Percentiles rank a stretch among this genome's conserved stretches.
Conservation (phyloP, 371 early-diverging fungal genomes). For the Mucor indicus region DNA sequence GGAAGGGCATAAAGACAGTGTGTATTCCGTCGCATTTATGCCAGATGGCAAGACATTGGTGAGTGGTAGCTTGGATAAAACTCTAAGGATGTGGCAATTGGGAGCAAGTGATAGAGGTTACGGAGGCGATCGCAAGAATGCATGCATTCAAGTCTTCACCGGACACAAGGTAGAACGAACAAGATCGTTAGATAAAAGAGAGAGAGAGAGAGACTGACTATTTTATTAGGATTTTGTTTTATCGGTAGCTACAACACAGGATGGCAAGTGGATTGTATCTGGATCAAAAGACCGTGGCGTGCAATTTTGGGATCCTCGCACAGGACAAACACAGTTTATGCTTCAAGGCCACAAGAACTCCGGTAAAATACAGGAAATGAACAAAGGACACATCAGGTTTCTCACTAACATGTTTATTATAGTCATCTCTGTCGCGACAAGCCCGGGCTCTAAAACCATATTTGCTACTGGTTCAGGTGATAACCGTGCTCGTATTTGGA, state of each 20-base stretch:
- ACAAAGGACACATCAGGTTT: too few relatives aligned
- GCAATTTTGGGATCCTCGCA: constrained; percentile 89
- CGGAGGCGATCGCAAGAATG: constrained; percentile 29
- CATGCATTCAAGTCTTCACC: constrained; percentile 53
- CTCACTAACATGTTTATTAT: constrained; percentile 10
- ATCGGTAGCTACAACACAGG: constrained; percentile 87
- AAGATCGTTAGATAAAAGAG: too few relatives aligned
- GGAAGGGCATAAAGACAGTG: constrained; percentile 92
- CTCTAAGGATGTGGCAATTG: constrained; percentile 90
- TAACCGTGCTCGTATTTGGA: constrained; percentile 84
- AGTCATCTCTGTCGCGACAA: not conserved
- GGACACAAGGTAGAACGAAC: constrained; percentile 32
- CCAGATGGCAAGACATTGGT: constrained; percentile 87
- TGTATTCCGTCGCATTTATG: constrained; percentile 92
- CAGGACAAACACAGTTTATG: constrained; percentile 81
- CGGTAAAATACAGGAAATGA: constrained; percentile 38
- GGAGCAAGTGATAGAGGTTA: constrained; percentile 27
- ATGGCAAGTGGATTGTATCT: constrained; percentile 89
- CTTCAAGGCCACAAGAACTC: constrained; percentile 96
- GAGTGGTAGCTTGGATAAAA: constrained; percentile 91
- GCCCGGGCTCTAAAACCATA: constrained; percentile 38
- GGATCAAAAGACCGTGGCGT: constrained; percentile 94
- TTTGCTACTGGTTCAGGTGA: constrained; percentile 95
- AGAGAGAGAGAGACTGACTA: too few relatives aligned
- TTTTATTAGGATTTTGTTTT: constrained; percentile 87